Evolutionary conservation across 768 basidiomycete genomes (phyloP).

Genomic region (Heimioporus sp.): DNA sequence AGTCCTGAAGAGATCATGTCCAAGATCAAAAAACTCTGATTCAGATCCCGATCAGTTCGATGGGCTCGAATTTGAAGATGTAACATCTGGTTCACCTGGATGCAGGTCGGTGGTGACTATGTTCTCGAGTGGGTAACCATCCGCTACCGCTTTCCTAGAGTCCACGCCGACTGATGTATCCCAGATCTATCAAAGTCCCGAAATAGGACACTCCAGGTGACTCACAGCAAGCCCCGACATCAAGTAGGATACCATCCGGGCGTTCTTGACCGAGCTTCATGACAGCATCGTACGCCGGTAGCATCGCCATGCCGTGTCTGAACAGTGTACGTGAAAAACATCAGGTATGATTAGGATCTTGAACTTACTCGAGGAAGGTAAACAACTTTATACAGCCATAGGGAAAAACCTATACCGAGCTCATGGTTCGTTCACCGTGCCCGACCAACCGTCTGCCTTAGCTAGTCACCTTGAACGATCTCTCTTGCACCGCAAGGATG

Average conservation of each 20-base stretch:
- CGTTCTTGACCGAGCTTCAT: conserved; percentile 38
- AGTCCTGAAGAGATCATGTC: conserved; percentile 60
- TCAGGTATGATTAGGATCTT: neutral
- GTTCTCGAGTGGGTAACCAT: conserved; percentile 42
- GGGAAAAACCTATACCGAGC: conserved; percentile 21
- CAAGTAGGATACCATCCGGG: conserved; percentile 38
- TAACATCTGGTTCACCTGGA: conserved; percentile 23
- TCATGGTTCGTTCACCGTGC: neutral
- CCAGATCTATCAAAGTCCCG: too few species aligned
- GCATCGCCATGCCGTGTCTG: conserved; percentile 11
- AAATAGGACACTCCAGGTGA: neutral
- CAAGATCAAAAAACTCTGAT: conserved; percentile 55
- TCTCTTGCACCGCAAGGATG: conserved; percentile 28
- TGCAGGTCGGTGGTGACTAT: conserved; percentile 40
- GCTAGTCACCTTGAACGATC: conserved; percentile 30
- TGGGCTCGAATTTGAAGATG: neutral
- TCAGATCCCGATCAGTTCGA: neutral
- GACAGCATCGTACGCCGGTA: conserved; percentile 20
- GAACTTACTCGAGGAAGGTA: conserved; percentile 20
- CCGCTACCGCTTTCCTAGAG: conserved; percentile 37
- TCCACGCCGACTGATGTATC: conserved; percentile 28
- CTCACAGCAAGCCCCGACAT: conserved; percentile 47
- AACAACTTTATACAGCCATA: conserved; percentile 29
- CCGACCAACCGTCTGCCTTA: neutral
- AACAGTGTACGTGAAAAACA: neutral